These are phyloP conservation scores for Tarenaya hassleriana DNA, from an alignment of 345 rosid species.

Conservation along the genomic window DNA sequence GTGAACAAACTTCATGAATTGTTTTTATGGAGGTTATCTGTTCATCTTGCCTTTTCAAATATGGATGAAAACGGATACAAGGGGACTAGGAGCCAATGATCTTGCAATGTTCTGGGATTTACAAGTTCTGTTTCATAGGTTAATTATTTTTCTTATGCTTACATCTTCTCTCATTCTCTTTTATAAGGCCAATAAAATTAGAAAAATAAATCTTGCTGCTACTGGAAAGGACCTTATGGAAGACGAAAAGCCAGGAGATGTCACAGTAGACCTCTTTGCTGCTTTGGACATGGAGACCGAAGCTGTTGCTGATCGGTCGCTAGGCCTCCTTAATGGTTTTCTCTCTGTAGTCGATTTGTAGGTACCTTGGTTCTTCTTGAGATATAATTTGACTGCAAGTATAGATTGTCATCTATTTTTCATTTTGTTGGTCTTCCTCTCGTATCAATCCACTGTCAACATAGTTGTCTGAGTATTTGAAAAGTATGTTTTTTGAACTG, in stretches of 20 bases:
- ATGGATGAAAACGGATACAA: neutral
- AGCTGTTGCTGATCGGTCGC: constrained; percentile 66
- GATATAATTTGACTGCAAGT: constrained; percentile 11
- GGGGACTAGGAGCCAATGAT: constrained; percentile 8
- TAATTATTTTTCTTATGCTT: constrained; percentile 8
- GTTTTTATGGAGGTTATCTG: constrained; percentile 7
- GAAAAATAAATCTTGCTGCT: constrained; percentile 97
- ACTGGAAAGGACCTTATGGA: constrained; percentile 99
- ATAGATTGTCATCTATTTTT: constrained; percentile 8
- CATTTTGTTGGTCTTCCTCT: constrained; percentile 5
- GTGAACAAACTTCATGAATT: constrained; percentile 10
- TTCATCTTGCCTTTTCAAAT: constrained; percentile 2
- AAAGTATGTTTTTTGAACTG: constrained; percentile 5
- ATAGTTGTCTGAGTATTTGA: constrained; percentile 7
- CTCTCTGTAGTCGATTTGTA: constrained; percentile 96
- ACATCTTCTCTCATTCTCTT: constrained; percentile 10
- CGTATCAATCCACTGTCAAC: constrained; percentile 13
- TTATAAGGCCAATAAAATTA: constrained; percentile 92
- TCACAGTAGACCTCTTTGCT: constrained; percentile 79
- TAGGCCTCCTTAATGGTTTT: constrained; percentile 89
- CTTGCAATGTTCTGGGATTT: constrained; percentile 12
- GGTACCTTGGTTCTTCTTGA: constrained; percentile 18
- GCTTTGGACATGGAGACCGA: constrained; percentile 90
- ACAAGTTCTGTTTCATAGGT: neutral
- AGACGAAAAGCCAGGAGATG: constrained; percentile 97